Conservation (phyloP, 2,329 filamentous ascomycete species). For the Phaeosphaeriaceae sp. region DNA sequence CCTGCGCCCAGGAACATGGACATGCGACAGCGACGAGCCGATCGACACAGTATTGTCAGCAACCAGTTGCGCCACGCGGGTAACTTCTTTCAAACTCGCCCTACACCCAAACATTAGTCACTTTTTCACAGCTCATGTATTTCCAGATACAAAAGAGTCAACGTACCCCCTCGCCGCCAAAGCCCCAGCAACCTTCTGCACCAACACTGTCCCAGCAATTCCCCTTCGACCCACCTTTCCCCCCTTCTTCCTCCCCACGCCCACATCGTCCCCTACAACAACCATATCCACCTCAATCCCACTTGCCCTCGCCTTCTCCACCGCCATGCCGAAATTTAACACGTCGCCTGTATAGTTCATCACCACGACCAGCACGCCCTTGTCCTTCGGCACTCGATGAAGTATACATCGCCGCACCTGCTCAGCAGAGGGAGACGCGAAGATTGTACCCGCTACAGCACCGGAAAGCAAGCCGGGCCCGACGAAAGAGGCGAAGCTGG, state of each 20-base stretch:
- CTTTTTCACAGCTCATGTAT: neutral
- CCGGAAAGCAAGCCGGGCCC: slow-evolving; percentile 81
- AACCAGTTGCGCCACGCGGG: slow-evolving; percentile 72
- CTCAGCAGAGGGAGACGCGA: slow-evolving; percentile 80
- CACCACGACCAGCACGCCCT: slow-evolving; percentile 85
- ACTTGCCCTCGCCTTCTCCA: slow-evolving; percentile 86
- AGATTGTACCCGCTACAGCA: slow-evolving; percentile 86
- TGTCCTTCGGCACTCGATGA: slow-evolving; percentile 71
- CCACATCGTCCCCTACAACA: slow-evolving; percentile 89
- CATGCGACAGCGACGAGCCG: slow-evolving; percentile 84
- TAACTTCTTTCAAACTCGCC: slow-evolving; percentile 70
- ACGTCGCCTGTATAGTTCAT: slow-evolving; percentile 88
- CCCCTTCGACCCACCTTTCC: slow-evolving; percentile 93
- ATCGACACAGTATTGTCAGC: slow-evolving; percentile 83
- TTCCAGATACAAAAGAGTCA: neutral
- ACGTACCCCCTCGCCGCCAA: slow-evolving; percentile 73
- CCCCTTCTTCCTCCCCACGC: slow-evolving; percentile 79
- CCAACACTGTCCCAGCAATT: slow-evolving; percentile 88
- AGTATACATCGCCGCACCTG: slow-evolving; percentile 81
- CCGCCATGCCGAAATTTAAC: slow-evolving; percentile 90
- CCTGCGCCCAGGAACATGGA: slow-evolving; percentile 86
- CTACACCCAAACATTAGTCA: slow-evolving; percentile 31
- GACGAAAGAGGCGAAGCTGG: slow-evolving; percentile 85
- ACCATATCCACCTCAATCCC: slow-evolving; percentile 86
- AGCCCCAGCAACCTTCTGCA: slow-evolving; percentile 89